Evolutionary conservation across 2,329 filamentous ascomycete genomes (phyloP), one percentile per base, ranked within the genome.

Genomic region (Talaromyces pinophilus): DNA sequence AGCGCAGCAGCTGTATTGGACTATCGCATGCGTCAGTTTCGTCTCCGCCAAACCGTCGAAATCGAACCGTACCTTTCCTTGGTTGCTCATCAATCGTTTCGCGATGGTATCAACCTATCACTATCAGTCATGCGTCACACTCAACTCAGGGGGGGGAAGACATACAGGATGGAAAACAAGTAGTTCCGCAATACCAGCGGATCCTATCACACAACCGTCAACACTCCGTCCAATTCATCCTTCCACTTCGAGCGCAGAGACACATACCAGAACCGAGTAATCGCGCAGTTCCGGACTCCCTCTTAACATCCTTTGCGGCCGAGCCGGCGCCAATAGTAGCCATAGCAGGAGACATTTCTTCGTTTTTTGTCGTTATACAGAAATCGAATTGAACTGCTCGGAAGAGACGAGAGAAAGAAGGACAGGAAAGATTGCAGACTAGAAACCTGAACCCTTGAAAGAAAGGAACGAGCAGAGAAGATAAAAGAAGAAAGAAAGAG

Each of bases 81-180:
- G 90, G 82, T 99, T 97, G 88, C 93, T 97, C 95, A 99, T 99
- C 81, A 99, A 88, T 72, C 95, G 92, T 86, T 99, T 99, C 70
- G 95, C 94, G 75, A 96, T 97, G 61, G 95, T 99, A 82, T 99
- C 95, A 79, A 99, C 92, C 91, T 94, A 38, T 35, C 35, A 15
- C n/a, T 4, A n/a, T 60, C 35, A 65, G 52, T 10, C 28, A n/a
- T 46, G 57, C 7, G 15, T 15, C 6, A 3, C 8, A 19, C 54
- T 19, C 33, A 22, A 59, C 11, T 33, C 28, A 11, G 17, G 30
- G 17, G 17, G 2, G 8, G 2, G 11, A 35, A 57, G 11, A 65
- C 67, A 72, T 85, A 92, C 92, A 70, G 92, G 92, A 78, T 96
- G 92, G 85, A 97, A 97, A 79, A 97, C 88, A 75, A 92, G 88